phyloP scores from a whole-genome alignment of 305 asterid genomes.

The Fraxinus nigra region DNA sequence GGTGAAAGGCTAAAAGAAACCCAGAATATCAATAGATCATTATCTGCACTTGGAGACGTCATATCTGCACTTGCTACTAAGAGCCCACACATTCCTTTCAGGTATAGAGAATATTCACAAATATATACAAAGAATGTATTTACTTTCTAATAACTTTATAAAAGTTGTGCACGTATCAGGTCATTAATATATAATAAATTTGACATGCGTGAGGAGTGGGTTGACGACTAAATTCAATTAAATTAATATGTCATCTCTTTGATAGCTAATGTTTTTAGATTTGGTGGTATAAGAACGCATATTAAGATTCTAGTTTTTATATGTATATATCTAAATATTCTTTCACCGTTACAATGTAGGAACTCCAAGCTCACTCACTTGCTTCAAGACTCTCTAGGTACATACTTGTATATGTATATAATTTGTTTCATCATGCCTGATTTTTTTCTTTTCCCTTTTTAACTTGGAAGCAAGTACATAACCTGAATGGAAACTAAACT shows the following conservation, averaged over 20 bases:
- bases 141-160: neutral
- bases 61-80: constrained; percentile 88
- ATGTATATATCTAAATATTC: constrained; percentile 6
- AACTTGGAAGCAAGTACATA: neutral
- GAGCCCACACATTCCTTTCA: constrained; percentile 86
- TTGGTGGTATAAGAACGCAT: neutral
- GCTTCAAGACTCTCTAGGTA: constrained; percentile 99
- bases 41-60: constrained; percentile 96
- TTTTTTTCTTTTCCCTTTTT: neutral
- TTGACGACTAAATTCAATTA: neutral
- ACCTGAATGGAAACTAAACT: neutral
- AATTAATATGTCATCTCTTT: too few relatives aligned
- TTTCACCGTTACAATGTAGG: constrained; percentile 42
- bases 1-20: constrained; percentile 93
- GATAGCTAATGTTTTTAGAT: neutral
- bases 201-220: neutral
- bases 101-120: constrained; percentile 32
- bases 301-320: neutral
- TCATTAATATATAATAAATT: neutral
- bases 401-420: neutral
- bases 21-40: constrained; percentile 87
- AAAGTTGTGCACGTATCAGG: neutral
- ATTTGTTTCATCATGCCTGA: neutral
- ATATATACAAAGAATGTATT: neutral
- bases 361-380: constrained; percentile 97